A percentile compares a stretch with the other conserved stretches of the same genome.
phyloP scores from a whole-genome alignment of 805 yeast genomes.

The Candida taoyuanica region DNA sequence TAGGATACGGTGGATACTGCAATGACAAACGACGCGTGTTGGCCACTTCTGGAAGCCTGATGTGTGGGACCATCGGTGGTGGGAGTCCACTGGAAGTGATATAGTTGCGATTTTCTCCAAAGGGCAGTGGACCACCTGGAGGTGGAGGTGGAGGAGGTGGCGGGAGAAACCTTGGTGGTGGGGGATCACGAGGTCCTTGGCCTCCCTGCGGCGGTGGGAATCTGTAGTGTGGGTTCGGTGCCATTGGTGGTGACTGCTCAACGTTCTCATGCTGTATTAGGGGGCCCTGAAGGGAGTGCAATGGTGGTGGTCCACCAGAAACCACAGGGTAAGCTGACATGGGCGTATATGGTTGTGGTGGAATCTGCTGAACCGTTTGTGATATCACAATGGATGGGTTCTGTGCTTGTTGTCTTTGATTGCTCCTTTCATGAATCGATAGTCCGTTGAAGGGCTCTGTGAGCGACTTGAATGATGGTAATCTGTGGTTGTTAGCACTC shows the following conservation, averaged over 20 bases:
- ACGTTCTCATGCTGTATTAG: no score
- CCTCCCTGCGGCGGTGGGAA: not conserved
- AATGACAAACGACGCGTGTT: slow-evolving; percentile 12
- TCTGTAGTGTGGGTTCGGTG: not conserved
- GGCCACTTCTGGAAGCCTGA: not conserved
- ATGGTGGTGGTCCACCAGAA: no score
- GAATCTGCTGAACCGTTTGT: not conserved
- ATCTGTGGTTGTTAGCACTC: slow-evolving; percentile 20
- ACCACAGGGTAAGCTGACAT: no score
- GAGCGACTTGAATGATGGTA: slow-evolving; percentile 25
- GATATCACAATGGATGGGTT: not conserved
- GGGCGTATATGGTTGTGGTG: not conserved
- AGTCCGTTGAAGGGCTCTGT: slow-evolving; percentile 16
- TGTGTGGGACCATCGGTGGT: not conserved
- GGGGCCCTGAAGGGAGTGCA: no score
- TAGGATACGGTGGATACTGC: slow-evolving; percentile 14
- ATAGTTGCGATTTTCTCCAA: slow-evolving; percentile 1
- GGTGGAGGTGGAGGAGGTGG: not conserved
- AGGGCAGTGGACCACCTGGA: not conserved
- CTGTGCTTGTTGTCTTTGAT: not conserved
- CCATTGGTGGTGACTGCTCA: not conserved
- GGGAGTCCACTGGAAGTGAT: slow-evolving; percentile 1
- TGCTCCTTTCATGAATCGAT: not conserved
- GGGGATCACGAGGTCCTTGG: not conserved
- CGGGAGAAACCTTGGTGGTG: not conserved